Evolutionary conservation across 306 rosid species (phyloP).

Genomic region (Malus asiatica): DNA sequence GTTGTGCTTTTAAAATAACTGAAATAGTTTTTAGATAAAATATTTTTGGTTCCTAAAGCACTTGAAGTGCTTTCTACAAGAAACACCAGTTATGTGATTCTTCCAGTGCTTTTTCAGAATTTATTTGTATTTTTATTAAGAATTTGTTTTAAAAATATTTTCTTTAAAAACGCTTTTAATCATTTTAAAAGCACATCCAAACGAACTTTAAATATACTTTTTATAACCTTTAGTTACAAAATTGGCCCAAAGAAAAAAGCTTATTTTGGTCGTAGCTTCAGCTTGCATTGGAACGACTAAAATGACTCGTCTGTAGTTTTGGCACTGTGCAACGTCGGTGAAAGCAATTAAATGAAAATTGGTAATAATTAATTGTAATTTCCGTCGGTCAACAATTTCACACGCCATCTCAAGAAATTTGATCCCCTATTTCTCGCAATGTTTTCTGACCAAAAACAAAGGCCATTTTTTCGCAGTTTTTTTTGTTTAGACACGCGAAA

Average conservation of each 20-base stretch:
- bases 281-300: background rate
- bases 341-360: background rate
- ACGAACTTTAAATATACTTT: too few species aligned
- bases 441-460: background rate
- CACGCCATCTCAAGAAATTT: background rate
- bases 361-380: background rate
- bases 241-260: background rate
- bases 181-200: too few species aligned
- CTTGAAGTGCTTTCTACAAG: too few species aligned
- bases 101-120: too few species aligned
- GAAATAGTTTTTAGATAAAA: too few species aligned
- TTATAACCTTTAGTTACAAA: background rate
- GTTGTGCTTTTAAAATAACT: too few species aligned
- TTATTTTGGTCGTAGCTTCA: background rate
- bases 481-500: too few species aligned
- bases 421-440: background rate
- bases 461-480: background rate
- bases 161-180: accelerated
- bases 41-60: too few species aligned
- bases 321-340: background rate
- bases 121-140: too few species aligned
- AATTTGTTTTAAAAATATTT: too few species aligned
- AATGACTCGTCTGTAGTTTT: background rate
- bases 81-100: too few species aligned
- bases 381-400: background rate